Evolutionary conservation across 169 alveolate genomes (phyloP).

Genomic region (Theileria equi): DNA sequence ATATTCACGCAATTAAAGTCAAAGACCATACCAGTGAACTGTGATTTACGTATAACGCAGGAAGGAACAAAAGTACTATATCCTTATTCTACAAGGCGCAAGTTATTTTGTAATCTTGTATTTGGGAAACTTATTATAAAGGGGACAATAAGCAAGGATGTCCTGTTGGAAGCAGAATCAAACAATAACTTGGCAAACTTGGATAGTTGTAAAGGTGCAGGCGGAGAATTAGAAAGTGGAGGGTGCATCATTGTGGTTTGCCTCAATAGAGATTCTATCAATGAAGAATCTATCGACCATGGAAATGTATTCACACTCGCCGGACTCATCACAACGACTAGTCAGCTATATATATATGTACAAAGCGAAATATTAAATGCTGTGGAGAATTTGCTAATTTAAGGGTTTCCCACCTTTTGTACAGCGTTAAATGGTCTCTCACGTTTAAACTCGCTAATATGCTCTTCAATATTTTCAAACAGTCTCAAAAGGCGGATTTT

Average conservation of each 20-base stretch:
- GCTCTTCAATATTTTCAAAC: constrained; percentile 69
- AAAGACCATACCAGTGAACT: constrained; percentile 9
- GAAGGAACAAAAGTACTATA: constrained; percentile 19
- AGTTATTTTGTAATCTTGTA: constrained; percentile 9
- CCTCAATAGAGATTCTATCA: constrained; percentile 4
- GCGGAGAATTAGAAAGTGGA: constrained; percentile 46
- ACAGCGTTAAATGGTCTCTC: constrained; percentile 24
- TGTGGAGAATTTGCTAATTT: background rate
- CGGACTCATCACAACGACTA: background rate
- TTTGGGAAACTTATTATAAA: constrained; percentile 26
- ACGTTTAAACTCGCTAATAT: constrained; percentile 68
- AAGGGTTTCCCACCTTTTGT: constrained; percentile 14
- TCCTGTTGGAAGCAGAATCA: constrained; percentile 23
- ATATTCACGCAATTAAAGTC: constrained; percentile 29
- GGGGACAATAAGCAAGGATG: constrained; percentile 15
- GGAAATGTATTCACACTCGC: background rate
- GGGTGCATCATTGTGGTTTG: constrained; percentile 21
- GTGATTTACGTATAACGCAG: constrained; percentile 49
- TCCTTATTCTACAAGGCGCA: constrained; percentile 10
- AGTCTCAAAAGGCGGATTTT: constrained; percentile 72
- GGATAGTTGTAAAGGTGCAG: constrained; percentile 5
- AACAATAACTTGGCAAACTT: constrained; percentile 12
- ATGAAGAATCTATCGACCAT: background rate
- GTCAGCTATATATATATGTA: constrained; percentile 6
- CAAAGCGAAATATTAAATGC: constrained; percentile 3